These are phyloP conservation scores for Colletotrichum melonis DNA, from an alignment of 2,329 filamentous ascomycete species.

Conservation along the genomic window DNA sequence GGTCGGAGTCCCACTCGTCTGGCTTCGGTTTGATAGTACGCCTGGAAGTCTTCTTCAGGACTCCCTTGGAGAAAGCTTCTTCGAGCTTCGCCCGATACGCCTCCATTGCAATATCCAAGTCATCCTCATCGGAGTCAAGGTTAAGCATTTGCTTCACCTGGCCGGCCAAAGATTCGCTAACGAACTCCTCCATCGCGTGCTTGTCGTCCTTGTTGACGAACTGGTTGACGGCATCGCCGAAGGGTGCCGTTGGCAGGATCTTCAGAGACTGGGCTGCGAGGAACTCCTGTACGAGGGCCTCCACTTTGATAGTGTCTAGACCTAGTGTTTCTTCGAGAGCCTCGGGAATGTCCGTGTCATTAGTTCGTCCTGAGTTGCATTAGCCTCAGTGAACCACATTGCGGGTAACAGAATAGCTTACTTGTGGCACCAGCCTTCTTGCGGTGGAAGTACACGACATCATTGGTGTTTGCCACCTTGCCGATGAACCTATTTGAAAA, in stretches of 20 bases:
- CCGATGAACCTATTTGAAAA: slow-evolving; percentile 93
- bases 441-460: slow-evolving; percentile 92
- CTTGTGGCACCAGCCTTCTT: slow-evolving; percentile 76
- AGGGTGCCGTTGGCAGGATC: slow-evolving; percentile 91
- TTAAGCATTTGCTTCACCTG: slow-evolving; percentile 78
- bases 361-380: slow-evolving; percentile 48
- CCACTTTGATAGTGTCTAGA: slow-evolving; percentile 85
- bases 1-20: slow-evolving; percentile 86
- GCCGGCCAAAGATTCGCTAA: slow-evolving; percentile 75
- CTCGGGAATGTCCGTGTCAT: slow-evolving; percentile 71
- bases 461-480: slow-evolving; percentile 93
- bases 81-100: slow-evolving; percentile 77
- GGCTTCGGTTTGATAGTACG: slow-evolving; percentile 79
- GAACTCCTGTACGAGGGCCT: slow-evolving; percentile 89
- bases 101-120: slow-evolving; percentile 80
- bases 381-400: neutral
- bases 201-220: slow-evolving; percentile 97
- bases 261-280: slow-evolving; percentile 88
- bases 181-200: slow-evolving; percentile 86
- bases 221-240: slow-evolving; percentile 91
- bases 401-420: slow-evolving; percentile 43
- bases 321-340: slow-evolving; percentile 71
- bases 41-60: slow-evolving; percentile 60
- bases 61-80: slow-evolving; percentile 75
- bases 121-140: slow-evolving; percentile 74